Evolutionary conservation across 1,139 yeast genomes (phyloP), one percentile per base, ranked within the genome.

Genomic region (Protomyces inouyei): DNA sequence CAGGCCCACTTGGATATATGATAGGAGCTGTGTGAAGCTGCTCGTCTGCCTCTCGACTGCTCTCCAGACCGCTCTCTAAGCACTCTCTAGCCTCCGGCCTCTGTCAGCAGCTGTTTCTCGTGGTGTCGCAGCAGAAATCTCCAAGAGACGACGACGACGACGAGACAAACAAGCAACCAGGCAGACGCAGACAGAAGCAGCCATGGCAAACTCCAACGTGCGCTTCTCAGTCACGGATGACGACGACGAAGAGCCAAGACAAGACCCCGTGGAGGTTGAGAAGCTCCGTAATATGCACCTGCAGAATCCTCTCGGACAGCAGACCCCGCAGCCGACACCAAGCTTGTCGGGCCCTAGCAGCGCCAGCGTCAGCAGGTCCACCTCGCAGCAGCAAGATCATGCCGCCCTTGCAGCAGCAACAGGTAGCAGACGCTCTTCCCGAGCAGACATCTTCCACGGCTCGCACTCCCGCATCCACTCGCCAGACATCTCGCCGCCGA

Each of bases 401-500:
- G 37, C 53, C 18, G 28, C 57, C 9, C 28, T 59, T n/a, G n/a
- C 52, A 28, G 43, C 16, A 14, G 52, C 53, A n/a, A 38, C n/a
- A 14, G 48, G 48, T 9, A 59, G 63, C 36, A 51, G 63, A 4
- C 52, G 63, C 5, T 43, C 57, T 2, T 59, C 63, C 21, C 52
- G 46, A 35, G 55, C 45, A 21, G 63, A 59, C 18, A 51, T 59
- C n/a, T 40, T 56, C 32, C 56, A 37, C 23, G 43, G 43, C 14
- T 55, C 56, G 4, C 63, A 59, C 35, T 59, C 63, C 23, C 52
- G 63, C 18, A 59, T 59, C 10, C 63, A 59, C 28, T 52, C 63
- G 21, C 63, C 63, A 2, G 63, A 59, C 37, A 52, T 59, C 57
- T 52, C 57, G 32, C 63, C 63, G 32, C 63, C 63, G 4, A 38